Evolutionary conservation across 2,329 filamentous ascomycete species (phyloP).

Genomic region (Diaporthe sp.): DNA sequence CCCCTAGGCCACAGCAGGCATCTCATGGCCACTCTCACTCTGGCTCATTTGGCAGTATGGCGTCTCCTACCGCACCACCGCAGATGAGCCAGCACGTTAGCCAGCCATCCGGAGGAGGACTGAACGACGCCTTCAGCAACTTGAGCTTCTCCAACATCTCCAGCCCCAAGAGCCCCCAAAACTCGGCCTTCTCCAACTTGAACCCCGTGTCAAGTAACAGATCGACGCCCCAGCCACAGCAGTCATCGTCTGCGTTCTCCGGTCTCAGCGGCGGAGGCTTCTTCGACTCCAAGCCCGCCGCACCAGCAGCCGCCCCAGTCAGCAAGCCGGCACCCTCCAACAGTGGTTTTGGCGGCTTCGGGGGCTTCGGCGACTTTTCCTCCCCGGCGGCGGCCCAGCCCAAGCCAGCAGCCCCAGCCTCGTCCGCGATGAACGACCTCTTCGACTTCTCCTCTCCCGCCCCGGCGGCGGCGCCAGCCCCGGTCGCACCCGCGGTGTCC

Average conservation of each 20-base stretch:
- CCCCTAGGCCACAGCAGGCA: conserved; percentile 79
- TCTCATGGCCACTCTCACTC: conserved; percentile 68
- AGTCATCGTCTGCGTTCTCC: conserved; percentile 59
- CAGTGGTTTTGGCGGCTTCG: conserved; percentile 71
- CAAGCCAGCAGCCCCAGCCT: conserved; percentile 56
- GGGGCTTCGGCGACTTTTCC: conserved; percentile 75
- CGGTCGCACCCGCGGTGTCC: conserved; percentile 58
- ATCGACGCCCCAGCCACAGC: conserved; percentile 45
- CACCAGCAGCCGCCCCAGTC: conserved; percentile 49
- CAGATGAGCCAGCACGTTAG: conserved; percentile 58
- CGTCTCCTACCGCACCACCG: conserved; percentile 63
- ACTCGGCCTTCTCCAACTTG: conserved; percentile 43
- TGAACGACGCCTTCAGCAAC: conserved; percentile 83
- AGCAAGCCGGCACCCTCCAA: conserved; percentile 52
- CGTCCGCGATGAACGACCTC: conserved; percentile 80
- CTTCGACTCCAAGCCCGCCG: conserved; percentile 81
- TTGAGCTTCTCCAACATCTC: conserved; percentile 59
- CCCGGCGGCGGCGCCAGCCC: conserved; percentile 57
- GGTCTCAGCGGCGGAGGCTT: conserved; percentile 81
- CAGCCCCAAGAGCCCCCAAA: conserved; percentile 57
- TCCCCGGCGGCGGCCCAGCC: conserved; percentile 57
- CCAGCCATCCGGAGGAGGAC: conserved; percentile 68
- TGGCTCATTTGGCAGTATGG: conserved; percentile 77
- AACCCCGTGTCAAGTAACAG: conserved; percentile 46
- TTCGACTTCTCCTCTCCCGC: conserved; percentile 78